phyloP scores from a whole-genome alignment of 176 grass and related monocot species.

The Musa acuminata region DNA sequence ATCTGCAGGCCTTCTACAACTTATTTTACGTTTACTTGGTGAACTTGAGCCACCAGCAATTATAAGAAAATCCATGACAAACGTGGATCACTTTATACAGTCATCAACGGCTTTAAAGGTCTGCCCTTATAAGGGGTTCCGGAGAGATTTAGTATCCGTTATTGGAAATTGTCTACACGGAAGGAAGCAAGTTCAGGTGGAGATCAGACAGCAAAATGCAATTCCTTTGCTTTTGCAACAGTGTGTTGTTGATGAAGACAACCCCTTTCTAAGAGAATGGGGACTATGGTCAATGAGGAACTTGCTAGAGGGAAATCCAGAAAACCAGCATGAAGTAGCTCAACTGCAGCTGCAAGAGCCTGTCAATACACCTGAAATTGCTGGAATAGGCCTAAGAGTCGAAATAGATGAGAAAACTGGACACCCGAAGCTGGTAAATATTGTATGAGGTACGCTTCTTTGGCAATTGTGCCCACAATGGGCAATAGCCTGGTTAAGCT shows the following conservation, averaged over 20 bases:
- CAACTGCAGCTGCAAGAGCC: constrained; percentile 70
- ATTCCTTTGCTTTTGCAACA: constrained; percentile 78
- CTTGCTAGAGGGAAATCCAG: constrained; percentile 74
- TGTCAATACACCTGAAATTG: constrained; percentile 65
- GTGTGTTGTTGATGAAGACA: constrained; percentile 81
- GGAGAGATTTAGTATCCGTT: constrained; percentile 68
- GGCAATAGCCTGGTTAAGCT: no score
- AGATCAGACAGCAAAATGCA: constrained; percentile 46
- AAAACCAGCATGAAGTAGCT: constrained; percentile 65
- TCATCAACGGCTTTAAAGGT: constrained; percentile 34
- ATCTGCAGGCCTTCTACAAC: constrained; percentile 42
- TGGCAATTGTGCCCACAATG: neutral
- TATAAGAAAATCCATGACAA: constrained; percentile 55
- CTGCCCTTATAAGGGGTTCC: constrained; percentile 78
- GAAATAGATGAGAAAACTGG: constrained; percentile 66
- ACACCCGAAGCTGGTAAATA: constrained; percentile 69
- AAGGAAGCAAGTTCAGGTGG: constrained; percentile 67
- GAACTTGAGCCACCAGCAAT: constrained; percentile 80
- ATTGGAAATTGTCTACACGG: constrained; percentile 66
- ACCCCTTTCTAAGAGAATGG: constrained; percentile 86
- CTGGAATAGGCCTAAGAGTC: constrained; percentile 56
- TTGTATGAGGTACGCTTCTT: constrained; percentile 34
- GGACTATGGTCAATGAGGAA: constrained; percentile 64
- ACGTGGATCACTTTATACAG: constrained; percentile 21
- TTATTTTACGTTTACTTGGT: constrained; percentile 42